Evolutionary conservation across 1,284 basidiomycete genomes (phyloP).

Genomic region (Sporisorium graminicola): DNA sequence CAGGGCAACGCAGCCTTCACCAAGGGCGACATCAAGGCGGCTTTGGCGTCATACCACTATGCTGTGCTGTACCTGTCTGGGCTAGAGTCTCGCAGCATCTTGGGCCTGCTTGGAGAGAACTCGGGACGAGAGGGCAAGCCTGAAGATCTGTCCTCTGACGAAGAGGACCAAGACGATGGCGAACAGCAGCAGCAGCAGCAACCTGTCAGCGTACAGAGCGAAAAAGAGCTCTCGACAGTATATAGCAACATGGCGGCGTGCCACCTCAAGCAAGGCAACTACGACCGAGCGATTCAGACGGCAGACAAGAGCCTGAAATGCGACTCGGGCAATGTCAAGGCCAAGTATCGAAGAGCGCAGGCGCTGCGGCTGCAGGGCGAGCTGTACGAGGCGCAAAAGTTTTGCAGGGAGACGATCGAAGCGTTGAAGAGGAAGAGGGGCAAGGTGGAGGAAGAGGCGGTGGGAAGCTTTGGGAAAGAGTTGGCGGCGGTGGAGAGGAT

Average conservation of each 20-base stretch:
- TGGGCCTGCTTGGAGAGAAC: slow-evolving; percentile 30
- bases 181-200: no score
- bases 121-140: slow-evolving; percentile 13
- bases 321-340: slow-evolving; percentile 31
- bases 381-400: slow-evolving; percentile 15
- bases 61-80: slow-evolving; percentile 28
- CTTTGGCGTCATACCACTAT: slow-evolving; percentile 27
- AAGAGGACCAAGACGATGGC: not conserved
- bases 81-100: slow-evolving; percentile 14
- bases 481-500: slow-evolving; percentile 8
- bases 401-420: not conserved
- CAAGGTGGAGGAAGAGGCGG: not conserved
- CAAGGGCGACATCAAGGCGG: slow-evolving; percentile 15
- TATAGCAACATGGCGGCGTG: slow-evolving; percentile 38
- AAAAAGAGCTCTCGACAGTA: slow-evolving; percentile 23
- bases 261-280: slow-evolving; percentile 34
- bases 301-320: slow-evolving; percentile 29
- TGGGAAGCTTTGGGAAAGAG: slow-evolving; percentile 17
- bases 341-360: slow-evolving; percentile 28
- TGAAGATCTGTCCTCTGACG: slow-evolving; percentile 20
- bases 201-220: not conserved
- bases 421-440: slow-evolving; percentile 1
- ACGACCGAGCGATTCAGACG: slow-evolving; percentile 9
- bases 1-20: slow-evolving; percentile 25
- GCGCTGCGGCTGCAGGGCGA: slow-evolving; percentile 17